Evolutionary conservation across 306 rosid genomes (phyloP).

Genomic region (Macrotyloma uniflorum): DNA sequence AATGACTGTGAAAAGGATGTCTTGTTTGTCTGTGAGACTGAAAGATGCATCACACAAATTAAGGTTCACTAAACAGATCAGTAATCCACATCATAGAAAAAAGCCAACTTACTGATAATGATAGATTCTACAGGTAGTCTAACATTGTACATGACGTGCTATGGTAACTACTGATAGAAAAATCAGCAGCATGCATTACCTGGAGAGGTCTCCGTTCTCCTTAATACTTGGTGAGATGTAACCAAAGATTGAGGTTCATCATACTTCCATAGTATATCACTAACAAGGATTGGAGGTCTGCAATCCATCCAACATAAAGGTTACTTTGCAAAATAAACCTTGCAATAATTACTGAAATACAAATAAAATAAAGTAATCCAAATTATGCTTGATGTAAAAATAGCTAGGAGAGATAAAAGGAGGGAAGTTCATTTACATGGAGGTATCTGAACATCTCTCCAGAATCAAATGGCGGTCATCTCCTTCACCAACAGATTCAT

Average conservation of each 20-base stretch:
- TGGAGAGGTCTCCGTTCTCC: slow-evolving; percentile 69
- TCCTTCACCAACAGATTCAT: slow-evolving; percentile 97
- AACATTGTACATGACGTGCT: neutral
- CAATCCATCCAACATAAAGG: slow-evolving; percentile 44
- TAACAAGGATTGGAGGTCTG: slow-evolving; percentile 97
- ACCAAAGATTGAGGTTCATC: slow-evolving; percentile 71
- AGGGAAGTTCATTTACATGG: slow-evolving; percentile 62
- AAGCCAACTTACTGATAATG: neutral
- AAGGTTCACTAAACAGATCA: slow-evolving; percentile 27
- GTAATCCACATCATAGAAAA: neutral
- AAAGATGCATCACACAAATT: slow-evolving; percentile 32
- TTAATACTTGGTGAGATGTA: slow-evolving; percentile 70
- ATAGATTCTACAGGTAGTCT: slow-evolving; percentile 8
- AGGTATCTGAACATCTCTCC: slow-evolving; percentile 86
- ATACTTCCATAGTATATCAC: slow-evolving; percentile 83
- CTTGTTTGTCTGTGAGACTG: slow-evolving; percentile 49
- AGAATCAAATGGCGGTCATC: slow-evolving; percentile 87
- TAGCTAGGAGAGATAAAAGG: neutral
- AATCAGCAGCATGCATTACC: slow-evolving; percentile 51
- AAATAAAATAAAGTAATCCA: slow-evolving; percentile 12
- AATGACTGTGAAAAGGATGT: slow-evolving; percentile 62
- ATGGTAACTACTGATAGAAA: slow-evolving; percentile 7
- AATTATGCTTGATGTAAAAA: slow-evolving; percentile 1
- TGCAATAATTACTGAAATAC: neutral
- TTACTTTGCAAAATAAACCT: slow-evolving; percentile 23